Conservation (phyloP, 2,329 filamentous ascomycete species). For the Sclerotinia trifoliorum region DNA sequence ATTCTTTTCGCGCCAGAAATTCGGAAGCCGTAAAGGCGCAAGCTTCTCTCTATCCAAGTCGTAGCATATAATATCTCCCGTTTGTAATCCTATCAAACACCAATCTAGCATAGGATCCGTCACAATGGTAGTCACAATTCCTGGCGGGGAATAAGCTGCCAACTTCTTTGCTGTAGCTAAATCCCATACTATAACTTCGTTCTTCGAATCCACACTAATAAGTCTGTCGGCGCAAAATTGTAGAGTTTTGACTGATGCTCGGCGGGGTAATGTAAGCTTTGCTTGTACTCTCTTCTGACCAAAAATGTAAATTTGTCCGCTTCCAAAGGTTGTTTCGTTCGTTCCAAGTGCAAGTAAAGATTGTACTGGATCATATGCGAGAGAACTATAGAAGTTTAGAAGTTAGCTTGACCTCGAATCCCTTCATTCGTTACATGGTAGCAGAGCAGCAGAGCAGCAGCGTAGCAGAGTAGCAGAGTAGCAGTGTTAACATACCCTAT, state of each 20-base stretch:
- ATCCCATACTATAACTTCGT: slow-evolving; percentile 83
- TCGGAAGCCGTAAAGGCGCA: slow-evolving; percentile 77
- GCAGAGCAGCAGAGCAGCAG: not conserved
- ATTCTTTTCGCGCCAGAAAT: slow-evolving; percentile 77
- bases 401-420: slow-evolving; percentile 18
- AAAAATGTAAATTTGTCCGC: slow-evolving; percentile 84
- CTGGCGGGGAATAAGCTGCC: slow-evolving; percentile 72
- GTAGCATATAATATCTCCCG: slow-evolving; percentile 85
- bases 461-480: not conserved
- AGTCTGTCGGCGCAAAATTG: slow-evolving; percentile 87
- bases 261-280: slow-evolving; percentile 67
- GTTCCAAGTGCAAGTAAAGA: slow-evolving; percentile 92
- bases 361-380: slow-evolving; percentile 92
- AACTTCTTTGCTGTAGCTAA: slow-evolving; percentile 67
- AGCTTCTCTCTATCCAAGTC: slow-evolving; percentile 81
- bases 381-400: slow-evolving; percentile 53
- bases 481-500: slow-evolving; percentile 51
- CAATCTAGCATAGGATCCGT: slow-evolving; percentile 93
- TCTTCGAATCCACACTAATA: slow-evolving; percentile 78
- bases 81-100: slow-evolving; percentile 79
- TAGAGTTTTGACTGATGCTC: slow-evolving; percentile 71
- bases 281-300: slow-evolving; percentile 79
- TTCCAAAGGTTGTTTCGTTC: slow-evolving; percentile 79
- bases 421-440: not conserved
- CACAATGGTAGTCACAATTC: slow-evolving; percentile 68